phyloP scores from a whole-genome alignment of 164 flowering plant genomes.

The Annona cherimola region DNA sequence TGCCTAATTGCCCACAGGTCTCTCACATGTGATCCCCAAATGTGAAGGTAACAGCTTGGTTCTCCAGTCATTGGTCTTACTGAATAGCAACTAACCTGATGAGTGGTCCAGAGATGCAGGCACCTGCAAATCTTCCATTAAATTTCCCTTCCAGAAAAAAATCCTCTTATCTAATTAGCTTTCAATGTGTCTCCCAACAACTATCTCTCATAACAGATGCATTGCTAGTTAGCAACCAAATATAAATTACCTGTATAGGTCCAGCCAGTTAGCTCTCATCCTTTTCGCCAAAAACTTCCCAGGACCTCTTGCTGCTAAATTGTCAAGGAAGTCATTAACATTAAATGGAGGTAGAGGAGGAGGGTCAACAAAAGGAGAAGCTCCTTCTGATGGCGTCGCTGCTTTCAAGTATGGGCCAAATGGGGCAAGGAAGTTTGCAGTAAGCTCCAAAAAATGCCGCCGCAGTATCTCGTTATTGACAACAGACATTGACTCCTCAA shows the following conservation, averaged over 20 bases:
- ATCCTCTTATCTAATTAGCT: not conserved
- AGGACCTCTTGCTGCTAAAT: slow-evolving; percentile 83
- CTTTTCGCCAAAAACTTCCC: slow-evolving; percentile 89
- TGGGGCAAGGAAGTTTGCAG: slow-evolving; percentile 93
- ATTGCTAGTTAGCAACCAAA: not conserved
- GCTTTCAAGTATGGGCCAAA: slow-evolving; percentile 90
- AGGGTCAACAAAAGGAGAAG: slow-evolving; percentile 85
- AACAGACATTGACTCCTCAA: slow-evolving; percentile 98
- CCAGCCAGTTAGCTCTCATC: slow-evolving; percentile 94
- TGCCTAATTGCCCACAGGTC: too few species aligned
- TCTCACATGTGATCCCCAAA: too few species aligned
- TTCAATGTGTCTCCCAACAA: not conserved
- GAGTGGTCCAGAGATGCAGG: not conserved
- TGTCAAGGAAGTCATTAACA: slow-evolving; percentile 69
- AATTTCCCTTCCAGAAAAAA: not conserved
- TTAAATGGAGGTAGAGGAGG: slow-evolving; percentile 74
- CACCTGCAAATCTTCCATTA: not conserved
- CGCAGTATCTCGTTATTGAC: slow-evolving; percentile 96
- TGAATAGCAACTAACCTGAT: not conserved
- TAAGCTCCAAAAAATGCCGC: slow-evolving; percentile 95
- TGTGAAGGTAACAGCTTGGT: too few species aligned
- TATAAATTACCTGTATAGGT: slow-evolving; percentile 71
- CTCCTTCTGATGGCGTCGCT: slow-evolving; percentile 78
- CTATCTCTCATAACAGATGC: not conserved
- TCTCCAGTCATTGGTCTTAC: too few species aligned